Percentiles rank a stretch among this genome's conserved stretches.
These are phyloP conservation scores for Luzula sylvatica DNA, from an alignment of 176 grass and related monocot genomes.

Conservation along the genomic window DNA sequence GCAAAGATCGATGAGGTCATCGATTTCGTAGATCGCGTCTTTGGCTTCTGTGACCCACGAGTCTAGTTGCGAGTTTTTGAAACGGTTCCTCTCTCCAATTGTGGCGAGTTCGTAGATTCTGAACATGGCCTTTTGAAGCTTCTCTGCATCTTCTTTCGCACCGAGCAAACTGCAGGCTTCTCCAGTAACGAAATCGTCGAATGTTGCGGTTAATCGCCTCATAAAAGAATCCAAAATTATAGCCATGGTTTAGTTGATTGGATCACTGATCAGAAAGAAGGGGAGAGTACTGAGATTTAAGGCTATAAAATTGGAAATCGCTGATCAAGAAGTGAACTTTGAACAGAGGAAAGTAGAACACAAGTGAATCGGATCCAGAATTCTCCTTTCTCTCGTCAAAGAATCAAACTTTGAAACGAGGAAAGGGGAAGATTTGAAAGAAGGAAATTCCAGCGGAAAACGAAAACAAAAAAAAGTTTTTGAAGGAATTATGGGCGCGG, in stretches of 20 bases:
- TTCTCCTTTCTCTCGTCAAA: not conserved
- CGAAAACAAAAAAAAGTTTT: not conserved
- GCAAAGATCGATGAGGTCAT: constrained; percentile 59
- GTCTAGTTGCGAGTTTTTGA: constrained; percentile 18
- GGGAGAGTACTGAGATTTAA: not conserved
- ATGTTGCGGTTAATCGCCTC: constrained; percentile 23
- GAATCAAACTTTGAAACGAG: constrained; percentile 4
- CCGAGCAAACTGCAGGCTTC: constrained; percentile 39
- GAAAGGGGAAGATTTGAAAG: not conserved
- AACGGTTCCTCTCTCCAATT: constrained; percentile 20
- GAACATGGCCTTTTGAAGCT: constrained; percentile 31
- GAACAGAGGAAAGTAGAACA: constrained; percentile 11
- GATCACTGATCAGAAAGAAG: constrained; percentile 1
- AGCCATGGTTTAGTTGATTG: constrained; percentile 35
- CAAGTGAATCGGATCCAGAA: not conserved
- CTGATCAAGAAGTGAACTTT: constrained; percentile 6
- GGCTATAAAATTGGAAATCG: not conserved
- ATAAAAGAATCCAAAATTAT: constrained; percentile 52
- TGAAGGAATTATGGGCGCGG: not conserved
- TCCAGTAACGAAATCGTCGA: constrained; percentile 25
- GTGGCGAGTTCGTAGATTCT: constrained; percentile 31
- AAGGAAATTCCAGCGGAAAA: not conserved
- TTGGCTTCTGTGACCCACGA: constrained; percentile 49
- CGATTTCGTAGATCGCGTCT: constrained; percentile 50
- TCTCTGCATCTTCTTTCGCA: constrained; percentile 36